Base-by-base conservation (phyloP, 148 eudicot species). In the Persicaria tinctoria region DNA sequence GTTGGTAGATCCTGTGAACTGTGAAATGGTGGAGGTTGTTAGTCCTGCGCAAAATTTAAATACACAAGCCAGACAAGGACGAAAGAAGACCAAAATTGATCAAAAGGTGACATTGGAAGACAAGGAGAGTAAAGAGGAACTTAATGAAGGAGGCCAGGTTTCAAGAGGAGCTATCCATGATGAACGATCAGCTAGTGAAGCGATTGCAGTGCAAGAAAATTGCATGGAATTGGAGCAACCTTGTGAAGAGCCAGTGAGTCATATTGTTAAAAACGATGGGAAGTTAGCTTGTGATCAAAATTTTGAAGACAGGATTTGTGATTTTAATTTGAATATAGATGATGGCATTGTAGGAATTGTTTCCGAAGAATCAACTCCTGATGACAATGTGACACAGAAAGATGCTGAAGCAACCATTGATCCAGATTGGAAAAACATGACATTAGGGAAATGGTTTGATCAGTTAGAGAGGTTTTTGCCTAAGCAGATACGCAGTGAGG, bases 401-500 rank as follows among this genome's bases (percentile, higher is more conserved):
- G 75, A 75, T 13, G 76, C 46, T 57, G 78, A 66, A 75, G 75
- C 51, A 11, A 75, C 23, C 18, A 69, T 46, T 72, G 79, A 11
- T 75, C 81, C 79, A 4, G 93, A 87, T 75, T 84, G 88, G 72
- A 88, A 82, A 69, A 91, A 86, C 76, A 85, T 88, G 91, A 89
- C 93, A 4, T 74, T 93, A 4, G 93, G 87, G 45, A 90, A 89
- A 47, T 91, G 92, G 91, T 88, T 89, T 74, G 87, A 86, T 76
- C 85, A 81, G 69, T 75, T 89, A 85, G 88, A 88, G 72, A 84
- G 75, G 73, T 81, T 76, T 80, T 77, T 89, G 79, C 97, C 91
- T 0, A 84, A 87, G 68, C 82, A 86, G 51, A 90, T 94, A 59
- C 46, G 75, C 74, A 81, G 76, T 57, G 86, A 56, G 62, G 76